These are phyloP conservation scores for Coemansia sp. DNA, from an alignment of 192 early-diverging fungal species.

Conservation along the genomic window DNA sequence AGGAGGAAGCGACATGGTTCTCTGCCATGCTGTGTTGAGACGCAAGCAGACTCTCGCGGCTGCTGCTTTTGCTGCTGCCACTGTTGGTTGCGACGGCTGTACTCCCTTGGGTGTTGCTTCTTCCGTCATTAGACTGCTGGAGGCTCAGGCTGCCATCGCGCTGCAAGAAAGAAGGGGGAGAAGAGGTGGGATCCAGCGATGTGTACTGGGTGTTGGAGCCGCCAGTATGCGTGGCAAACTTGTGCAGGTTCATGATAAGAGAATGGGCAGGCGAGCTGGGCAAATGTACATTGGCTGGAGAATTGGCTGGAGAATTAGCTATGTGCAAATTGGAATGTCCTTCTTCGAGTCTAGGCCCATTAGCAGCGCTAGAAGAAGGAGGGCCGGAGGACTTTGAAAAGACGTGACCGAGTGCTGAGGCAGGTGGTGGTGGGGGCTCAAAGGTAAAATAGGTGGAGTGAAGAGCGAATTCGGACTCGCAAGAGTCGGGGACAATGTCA, in stretches of 20 bases:
- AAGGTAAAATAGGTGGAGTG: slow-evolving; percentile 19
- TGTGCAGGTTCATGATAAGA: slow-evolving; percentile 33
- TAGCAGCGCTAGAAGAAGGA: no score
- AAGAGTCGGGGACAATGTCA: slow-evolving; percentile 26
- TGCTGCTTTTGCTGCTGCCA: background rate
- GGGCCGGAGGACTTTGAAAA: background rate
- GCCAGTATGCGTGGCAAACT: slow-evolving; percentile 9
- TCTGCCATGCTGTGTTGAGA: slow-evolving; percentile 4
- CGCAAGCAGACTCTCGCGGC: slow-evolving; percentile 14
- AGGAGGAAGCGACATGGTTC: no score
- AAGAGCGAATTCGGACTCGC: background rate
- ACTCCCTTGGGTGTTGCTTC: background rate
- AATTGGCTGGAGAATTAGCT: slow-evolving; percentile 12
- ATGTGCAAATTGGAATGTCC: background rate
- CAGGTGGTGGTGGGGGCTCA: slow-evolving; percentile 3
- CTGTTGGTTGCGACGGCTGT: background rate
- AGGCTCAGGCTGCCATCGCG: background rate
- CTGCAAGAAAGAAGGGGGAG: background rate
- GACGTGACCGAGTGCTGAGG: slow-evolving; percentile 10
- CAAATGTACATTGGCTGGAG: slow-evolving; percentile 10
- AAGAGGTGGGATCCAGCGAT: background rate
- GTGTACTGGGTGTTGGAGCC: background rate
- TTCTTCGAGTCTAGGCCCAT: background rate
- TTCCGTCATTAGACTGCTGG: background rate
- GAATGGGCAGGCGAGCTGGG: background rate